Evolutionary conservation across 768 basidiomycete species (phyloP), one percentile per base, ranked within the genome.

Genomic region (Hericium erinaceus): DNA sequence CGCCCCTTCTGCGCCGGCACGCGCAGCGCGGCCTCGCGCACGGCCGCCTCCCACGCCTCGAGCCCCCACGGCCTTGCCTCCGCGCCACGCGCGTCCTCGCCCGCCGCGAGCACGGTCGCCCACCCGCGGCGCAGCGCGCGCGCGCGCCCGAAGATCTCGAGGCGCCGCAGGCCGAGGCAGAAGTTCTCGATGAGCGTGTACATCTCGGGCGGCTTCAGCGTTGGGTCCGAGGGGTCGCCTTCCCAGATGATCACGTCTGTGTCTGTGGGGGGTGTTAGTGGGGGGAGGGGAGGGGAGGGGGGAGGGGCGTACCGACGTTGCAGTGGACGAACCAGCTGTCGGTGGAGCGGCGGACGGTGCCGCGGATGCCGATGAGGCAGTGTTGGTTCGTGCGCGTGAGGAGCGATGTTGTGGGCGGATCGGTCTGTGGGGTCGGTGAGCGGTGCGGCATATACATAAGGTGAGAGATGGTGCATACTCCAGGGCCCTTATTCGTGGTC

Each of bases 271-370:
- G 37, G 33, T 28, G 54, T 41, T 24, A 50, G 10, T 50, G 18
- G 49, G 22, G 24, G 4, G 2, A 15, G 44, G 62, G 57, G 57
- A 41, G 64, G 49, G 54, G 58, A 52, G 22, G 49, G 49, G 48
- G 7, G n/a, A 28, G 37, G 70, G 10, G 55, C 90, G 53, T 68
- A 90, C 91, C 92, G 62, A 99, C 89, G 71, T 99, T 99, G 68
- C 95, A 98, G 70, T 99, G 95, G 0, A 97, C 95, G 71, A 98
- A 95, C 87, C 92, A 91, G 59, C 85, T 87, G 68, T 99, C 97
- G 1, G 89, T 95, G 18, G 91, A 92, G 33, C 97, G 80, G 22
- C 95, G 83, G 12, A 99, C 95, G 2, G 97, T 98, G 13, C 97
- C 97, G 51, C 92, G 83, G 62, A 99, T 98, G 40, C 95, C 95